These are phyloP conservation scores for Parastagonospora nodorum DNA, from an alignment of 2,329 filamentous ascomycete genomes.

Conservation along the genomic window DNA sequence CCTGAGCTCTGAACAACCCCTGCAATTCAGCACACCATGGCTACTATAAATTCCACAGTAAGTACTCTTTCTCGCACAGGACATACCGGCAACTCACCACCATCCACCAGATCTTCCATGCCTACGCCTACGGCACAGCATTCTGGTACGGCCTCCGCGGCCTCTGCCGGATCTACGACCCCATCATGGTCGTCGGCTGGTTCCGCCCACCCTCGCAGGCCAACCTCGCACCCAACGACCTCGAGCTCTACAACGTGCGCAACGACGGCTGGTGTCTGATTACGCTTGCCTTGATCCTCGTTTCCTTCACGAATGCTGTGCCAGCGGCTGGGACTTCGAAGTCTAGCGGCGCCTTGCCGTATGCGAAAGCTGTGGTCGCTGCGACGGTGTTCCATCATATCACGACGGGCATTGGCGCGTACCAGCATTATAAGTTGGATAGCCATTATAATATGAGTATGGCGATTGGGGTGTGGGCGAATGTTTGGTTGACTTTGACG, in stretches of 20 bases:
- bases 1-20: neutral
- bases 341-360: constrained; percentile 11
- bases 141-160: constrained; percentile 34
- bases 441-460: constrained; percentile 31
- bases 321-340: constrained; percentile 10
- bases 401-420: constrained; percentile 27
- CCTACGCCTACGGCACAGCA: constrained; percentile 31
- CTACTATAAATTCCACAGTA: constrained; percentile 20
- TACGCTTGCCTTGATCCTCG: constrained; percentile 28
- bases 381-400: constrained; percentile 31
- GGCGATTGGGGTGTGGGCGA: constrained; percentile 31
- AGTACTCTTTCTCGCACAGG: neutral
- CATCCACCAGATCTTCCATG: constrained; percentile 23
- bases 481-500: constrained; percentile 28
- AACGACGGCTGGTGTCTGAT: constrained; percentile 35
- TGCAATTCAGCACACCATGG: constrained; percentile 6
- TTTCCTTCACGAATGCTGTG: constrained; percentile 29
- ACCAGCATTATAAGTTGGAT: constrained; percentile 31
- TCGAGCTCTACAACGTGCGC: constrained; percentile 31
- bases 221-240: constrained; percentile 26
- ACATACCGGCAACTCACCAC: neutral
- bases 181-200: constrained; percentile 32
- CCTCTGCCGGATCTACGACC: constrained; percentile 29
- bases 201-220: constrained; percentile 32
- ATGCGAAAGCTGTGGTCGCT: constrained; percentile 27